Percentiles rank a stretch among this genome's conserved stretches.
These are phyloP conservation scores for Globomyces pollinis-pini DNA, from an alignment of 192 early-diverging fungal genomes.

Conservation along the genomic window DNA sequence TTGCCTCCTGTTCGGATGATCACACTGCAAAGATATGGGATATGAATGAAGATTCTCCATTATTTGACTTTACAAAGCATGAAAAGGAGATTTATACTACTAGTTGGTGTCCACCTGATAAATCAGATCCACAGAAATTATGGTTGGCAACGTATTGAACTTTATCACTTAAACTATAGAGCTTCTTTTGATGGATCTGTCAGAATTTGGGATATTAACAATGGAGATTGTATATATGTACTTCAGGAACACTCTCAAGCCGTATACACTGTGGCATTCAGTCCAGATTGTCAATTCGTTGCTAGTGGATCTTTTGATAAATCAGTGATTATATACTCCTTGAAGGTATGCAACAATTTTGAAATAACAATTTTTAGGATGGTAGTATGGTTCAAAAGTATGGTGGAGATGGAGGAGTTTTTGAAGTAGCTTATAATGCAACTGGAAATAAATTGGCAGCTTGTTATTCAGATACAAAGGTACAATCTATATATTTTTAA, in stretches of 20 bases:
- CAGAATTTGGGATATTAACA: constrained; percentile 77
- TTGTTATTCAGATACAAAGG: constrained; percentile 15
- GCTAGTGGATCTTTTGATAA: constrained; percentile 18
- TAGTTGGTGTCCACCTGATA: constrained; percentile 75
- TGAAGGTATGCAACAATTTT: too few species aligned
- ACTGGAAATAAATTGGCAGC: constrained; percentile 13
- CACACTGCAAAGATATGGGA: constrained; percentile 68
- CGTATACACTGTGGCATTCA: constrained; percentile 16
- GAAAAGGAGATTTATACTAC: constrained; percentile 69
- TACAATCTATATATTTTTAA: neutral
- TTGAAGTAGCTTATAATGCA: constrained; percentile 9
- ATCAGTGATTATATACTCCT: constrained; percentile 14
- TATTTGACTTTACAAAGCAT: constrained; percentile 57
- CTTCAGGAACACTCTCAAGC: constrained; percentile 12
- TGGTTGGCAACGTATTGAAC: constrained; percentile 26
- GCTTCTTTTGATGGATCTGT: constrained; percentile 75
- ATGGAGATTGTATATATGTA: constrained; percentile 4
- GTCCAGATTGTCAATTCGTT: constrained; percentile 7
- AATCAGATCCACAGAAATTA: constrained; percentile 16
- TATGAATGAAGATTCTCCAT: constrained; percentile 43
- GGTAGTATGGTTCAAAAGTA: constrained; percentile 11
- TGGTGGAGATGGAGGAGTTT: constrained; percentile 8
- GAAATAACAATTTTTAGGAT: neutral
- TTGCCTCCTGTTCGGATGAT: constrained; percentile 78
- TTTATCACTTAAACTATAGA: constrained; percentile 14